Conservation (phyloP, 208 protist species). For the Sergeia podlipaevii region DNA sequence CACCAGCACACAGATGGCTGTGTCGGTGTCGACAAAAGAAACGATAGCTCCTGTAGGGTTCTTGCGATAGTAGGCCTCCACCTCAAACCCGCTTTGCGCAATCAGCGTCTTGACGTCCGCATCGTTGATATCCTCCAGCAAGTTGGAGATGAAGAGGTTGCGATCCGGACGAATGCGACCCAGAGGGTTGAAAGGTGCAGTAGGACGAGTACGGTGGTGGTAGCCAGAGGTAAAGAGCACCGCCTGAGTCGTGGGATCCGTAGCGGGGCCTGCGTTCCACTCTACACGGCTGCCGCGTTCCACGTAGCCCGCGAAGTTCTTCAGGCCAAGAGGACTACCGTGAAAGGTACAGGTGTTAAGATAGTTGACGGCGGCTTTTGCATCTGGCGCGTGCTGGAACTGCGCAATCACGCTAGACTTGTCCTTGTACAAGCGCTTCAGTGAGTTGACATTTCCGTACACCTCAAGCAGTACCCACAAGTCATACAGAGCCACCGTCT, state of each 20-base stretch:
- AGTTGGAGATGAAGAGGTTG: slow-evolving; percentile 81
- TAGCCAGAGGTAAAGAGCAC: slow-evolving; percentile 61
- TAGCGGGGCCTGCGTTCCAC: slow-evolving; percentile 73
- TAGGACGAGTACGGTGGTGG: slow-evolving; percentile 77
- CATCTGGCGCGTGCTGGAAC: slow-evolving; percentile 73
- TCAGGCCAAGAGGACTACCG: slow-evolving; percentile 47
- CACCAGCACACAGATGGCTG: slow-evolving; percentile 69
- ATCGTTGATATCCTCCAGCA: slow-evolving; percentile 60
- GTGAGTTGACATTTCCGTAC: slow-evolving; percentile 84
- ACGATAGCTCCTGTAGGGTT: slow-evolving; percentile 53
- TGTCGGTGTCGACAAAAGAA: slow-evolving; percentile 48
- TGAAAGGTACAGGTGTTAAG: slow-evolving; percentile 74
- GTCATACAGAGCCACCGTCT: slow-evolving; percentile 66
- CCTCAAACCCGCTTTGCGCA: too few relatives aligned
- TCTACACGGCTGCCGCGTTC: slow-evolving; percentile 53
- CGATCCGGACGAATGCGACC: slow-evolving; percentile 57
- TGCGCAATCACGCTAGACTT: slow-evolving; percentile 72
- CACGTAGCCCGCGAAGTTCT: slow-evolving; percentile 71
- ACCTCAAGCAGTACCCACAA: slow-evolving; percentile 89
- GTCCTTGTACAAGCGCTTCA: slow-evolving; percentile 74
- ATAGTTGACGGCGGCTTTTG: slow-evolving; percentile 58
- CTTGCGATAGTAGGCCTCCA: slow-evolving; percentile 57
- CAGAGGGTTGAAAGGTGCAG: slow-evolving; percentile 59
- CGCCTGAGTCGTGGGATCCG: slow-evolving; percentile 59
- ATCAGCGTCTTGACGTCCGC: slow-evolving; percentile 48